Percentiles rank a stretch among this genome's conserved stretches.
Evolutionary conservation across 306 rosid species (phyloP).

Genomic region (Malus asiatica): DNA sequence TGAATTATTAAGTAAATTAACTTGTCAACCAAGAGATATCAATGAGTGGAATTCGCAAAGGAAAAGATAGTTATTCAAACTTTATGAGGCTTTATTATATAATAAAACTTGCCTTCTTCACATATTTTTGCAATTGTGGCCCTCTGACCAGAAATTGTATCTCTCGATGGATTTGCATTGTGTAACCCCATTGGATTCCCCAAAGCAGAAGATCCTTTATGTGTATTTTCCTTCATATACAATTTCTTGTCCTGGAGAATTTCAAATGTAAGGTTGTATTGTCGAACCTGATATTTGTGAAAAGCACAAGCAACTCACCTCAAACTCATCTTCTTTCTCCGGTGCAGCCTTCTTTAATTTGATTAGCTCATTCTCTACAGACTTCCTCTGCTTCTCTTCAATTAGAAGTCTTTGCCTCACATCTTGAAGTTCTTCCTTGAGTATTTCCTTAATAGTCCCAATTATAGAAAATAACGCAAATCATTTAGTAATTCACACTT

Average conservation of each 20-base stretch:
- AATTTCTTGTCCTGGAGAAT: conserved; percentile 37
- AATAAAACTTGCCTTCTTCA: conserved; percentile 53
- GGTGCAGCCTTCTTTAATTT: conserved; percentile 32
- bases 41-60: conserved; percentile 1
- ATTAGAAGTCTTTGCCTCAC: conserved; percentile 30
- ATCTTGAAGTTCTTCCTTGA: conserved; percentile 37
- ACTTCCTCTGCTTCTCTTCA: conserved; percentile 52
- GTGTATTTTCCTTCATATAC: conserved; percentile 29
- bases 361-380: conserved; percentile 38
- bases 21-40: conserved; percentile 7
- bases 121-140: conserved; percentile 62
- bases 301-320: conserved; percentile 28
- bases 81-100: neutral
- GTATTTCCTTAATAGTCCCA: conserved; percentile 25
- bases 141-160: conserved; percentile 40
- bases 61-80: neutral
- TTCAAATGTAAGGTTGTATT: neutral
- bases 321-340: conserved; percentile 35
- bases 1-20: conserved; percentile 24
- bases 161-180: conserved; percentile 33
- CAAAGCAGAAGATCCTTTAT: conserved; percentile 23
- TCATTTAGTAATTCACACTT: neutral
- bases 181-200: conserved; percentile 26
- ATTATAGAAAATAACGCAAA: neutral
- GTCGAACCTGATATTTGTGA: neutral